These are phyloP conservation scores for Silene conica DNA, from an alignment of 148 eudicot species.

Conservation along the genomic window DNA sequence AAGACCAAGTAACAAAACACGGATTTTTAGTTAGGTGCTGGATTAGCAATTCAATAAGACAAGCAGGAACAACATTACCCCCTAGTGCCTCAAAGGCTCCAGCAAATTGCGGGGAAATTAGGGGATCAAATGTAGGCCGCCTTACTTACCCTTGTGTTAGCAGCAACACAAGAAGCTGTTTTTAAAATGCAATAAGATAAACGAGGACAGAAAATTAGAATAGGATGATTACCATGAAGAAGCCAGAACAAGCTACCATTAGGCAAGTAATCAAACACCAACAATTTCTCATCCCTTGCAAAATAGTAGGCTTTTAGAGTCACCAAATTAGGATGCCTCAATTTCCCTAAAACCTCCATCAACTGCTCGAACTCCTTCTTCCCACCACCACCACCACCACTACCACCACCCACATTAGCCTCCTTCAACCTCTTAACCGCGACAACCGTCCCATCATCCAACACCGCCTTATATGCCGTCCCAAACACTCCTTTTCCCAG, in stretches of 20 bases:
- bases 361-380: constrained; percentile 70
- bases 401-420: constrained; percentile 21
- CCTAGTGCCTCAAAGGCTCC: too few relatives aligned
- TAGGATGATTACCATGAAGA: constrained; percentile 58
- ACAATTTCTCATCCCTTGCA: constrained; percentile 80
- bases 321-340: constrained; percentile 60
- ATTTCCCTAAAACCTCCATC: constrained; percentile 75
- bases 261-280: constrained; percentile 79
- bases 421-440: constrained; percentile 87
- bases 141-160: too few relatives aligned
- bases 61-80: too few relatives aligned
- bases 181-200: too few relatives aligned
- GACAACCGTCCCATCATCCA: constrained; percentile 75
- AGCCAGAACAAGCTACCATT: constrained; percentile 86
- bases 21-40: neutral
- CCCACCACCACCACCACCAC: constrained; percentile 20
- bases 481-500: constrained; percentile 86
- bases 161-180: too few relatives aligned
- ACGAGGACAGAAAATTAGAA: neutral
- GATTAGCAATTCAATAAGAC: neutral
- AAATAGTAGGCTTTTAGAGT: constrained; percentile 73
- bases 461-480: constrained; percentile 84
- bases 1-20: too few relatives aligned
- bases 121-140: too few relatives aligned
- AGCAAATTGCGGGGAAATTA: too few relatives aligned